Conservation (phyloP, 345 rosid genomes). For the Gossypium anomalum region DNA sequence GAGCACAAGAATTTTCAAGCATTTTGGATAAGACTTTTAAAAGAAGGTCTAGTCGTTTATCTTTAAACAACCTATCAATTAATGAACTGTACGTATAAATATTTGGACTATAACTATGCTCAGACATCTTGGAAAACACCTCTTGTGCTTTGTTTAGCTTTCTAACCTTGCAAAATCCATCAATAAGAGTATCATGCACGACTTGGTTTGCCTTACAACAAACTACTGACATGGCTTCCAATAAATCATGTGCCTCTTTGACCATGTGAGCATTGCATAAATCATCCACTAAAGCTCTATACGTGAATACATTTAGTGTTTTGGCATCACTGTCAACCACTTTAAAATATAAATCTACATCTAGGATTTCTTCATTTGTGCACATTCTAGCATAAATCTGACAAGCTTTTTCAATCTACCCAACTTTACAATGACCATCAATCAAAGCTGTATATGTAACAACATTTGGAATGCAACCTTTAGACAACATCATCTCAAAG, state of each 20-base stretch:
- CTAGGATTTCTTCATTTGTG: no score
- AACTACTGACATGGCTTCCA: constrained; percentile 61
- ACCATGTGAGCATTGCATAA: constrained; percentile 38
- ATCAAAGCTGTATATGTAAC: no score
- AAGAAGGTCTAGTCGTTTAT: constrained; percentile 83
- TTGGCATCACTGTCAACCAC: no score
- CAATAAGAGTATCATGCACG: constrained; percentile 79
- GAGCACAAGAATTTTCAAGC: constrained; percentile 84
- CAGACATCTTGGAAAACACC: constrained; percentile 76
- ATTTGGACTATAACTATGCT: constrained; percentile 52
- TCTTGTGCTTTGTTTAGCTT: constrained; percentile 80
- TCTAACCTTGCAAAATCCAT: constrained; percentile 85
- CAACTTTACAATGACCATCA: no score
- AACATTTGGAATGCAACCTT: no score
- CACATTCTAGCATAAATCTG: no score
- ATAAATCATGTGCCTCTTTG: constrained; percentile 61
- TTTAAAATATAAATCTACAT: no score
- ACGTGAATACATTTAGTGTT: no score
- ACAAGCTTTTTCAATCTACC: no score
- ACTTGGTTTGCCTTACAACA: constrained; percentile 77
- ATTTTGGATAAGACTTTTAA: no score
- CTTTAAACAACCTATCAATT: constrained; percentile 70
- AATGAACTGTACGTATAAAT: constrained; percentile 76
- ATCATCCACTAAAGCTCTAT: no score
- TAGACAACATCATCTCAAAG: no score